Evolutionary conservation across 305 asterid genomes (phyloP), one percentile per base, ranked within the genome.

Genomic region (Solanum hybrid): DNA sequence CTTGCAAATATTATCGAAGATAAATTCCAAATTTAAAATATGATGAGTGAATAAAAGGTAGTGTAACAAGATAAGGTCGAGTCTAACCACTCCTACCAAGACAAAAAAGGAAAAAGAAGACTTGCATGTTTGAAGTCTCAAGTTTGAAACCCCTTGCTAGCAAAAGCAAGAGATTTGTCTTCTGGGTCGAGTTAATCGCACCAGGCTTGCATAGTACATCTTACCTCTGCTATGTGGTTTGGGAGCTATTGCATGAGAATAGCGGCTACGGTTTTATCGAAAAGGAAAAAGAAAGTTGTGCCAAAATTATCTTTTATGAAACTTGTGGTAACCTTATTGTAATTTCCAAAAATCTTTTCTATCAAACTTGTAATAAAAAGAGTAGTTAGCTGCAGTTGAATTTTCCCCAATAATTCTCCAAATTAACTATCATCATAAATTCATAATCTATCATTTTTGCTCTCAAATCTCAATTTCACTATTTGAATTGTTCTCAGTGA

Each of bases 161-260:
- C 24, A 7, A 56, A 3, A 56, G 0, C 5, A 56, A 17, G 24
- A 1, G 5, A 0, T 60, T 60, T 60, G 10, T 7, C 5, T 56
- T 56, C 10, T 46, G 22, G 11, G 0, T 60, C 11, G 0, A 60
- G 71, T 8, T 60, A 1, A 7, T 60, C 0, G 5, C n/a, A 20
- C 26, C 2, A 0, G 0, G 1, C 2, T 60, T 60, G 24, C 26
- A 20, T 60, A 22, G 4, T 51, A 17, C 10, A 14, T 2, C n/a
- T 2, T 51, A 51, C 20, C n/a, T 51, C 0, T 51, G 4, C 10
- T 16, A 16, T 51, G n/a, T 51, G 22, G 9, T 56, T 60, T 20
- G 26, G 10, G 2, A 60, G 0, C 24, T 60, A 60, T 60, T 20
- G 24, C 71, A 20, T 60, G 22, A 46, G 22, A 46, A 1, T 5